Evolutionary conservation across 192 early-diverging fungal genomes (phyloP), one percentile per base, ranked within the genome.

Genomic region (Podila horticola): DNA sequence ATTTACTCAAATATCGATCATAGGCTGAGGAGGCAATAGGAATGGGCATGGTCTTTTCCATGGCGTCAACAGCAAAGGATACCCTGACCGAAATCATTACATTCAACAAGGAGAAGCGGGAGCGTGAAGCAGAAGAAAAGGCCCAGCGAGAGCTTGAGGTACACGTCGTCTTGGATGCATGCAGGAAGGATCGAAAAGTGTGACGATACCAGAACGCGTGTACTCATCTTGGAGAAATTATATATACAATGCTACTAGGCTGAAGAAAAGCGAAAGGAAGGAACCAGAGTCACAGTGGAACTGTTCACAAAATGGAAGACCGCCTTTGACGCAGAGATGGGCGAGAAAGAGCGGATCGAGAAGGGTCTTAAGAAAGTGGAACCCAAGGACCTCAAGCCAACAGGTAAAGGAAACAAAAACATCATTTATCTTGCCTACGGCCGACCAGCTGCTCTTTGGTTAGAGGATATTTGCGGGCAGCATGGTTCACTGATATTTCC

Each of bases 21-120:
- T 69, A 90, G 89, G 89, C 71, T 17, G 91, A 94, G 60, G 90
- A 94, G 52, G 90, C 89, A 71, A 71, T 96, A 59, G 97, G 97
- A 26, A 97, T 97, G 94, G 95, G 91, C 49, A 96, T 97, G 94
- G 89, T 95, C 28, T 98, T 98, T 76, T 90, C 90, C 29, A 88
- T 98, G 88, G 91, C 89, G 5, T 86, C 92, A 4, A 74, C 84
- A 4, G 86, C 95, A 19, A 94, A 94, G 72, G 97, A 99, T 69
- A 74, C 71, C 0, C 69, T 95, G 29, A 91, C 89, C 59, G 82
- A 89, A 58, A 72, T 92, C 33, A 86, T 97, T 4, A 17, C 67
- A 11, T 86, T 86, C 38, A 88, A 88, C 64, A 85, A 86, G 48
- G 87, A 83, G n/a, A 84, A 67, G 38, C 65, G 85, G 30, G 86